Conservation (phyloP, 164 flowering plant species). For the Macadamia tetraphylla region DNA sequence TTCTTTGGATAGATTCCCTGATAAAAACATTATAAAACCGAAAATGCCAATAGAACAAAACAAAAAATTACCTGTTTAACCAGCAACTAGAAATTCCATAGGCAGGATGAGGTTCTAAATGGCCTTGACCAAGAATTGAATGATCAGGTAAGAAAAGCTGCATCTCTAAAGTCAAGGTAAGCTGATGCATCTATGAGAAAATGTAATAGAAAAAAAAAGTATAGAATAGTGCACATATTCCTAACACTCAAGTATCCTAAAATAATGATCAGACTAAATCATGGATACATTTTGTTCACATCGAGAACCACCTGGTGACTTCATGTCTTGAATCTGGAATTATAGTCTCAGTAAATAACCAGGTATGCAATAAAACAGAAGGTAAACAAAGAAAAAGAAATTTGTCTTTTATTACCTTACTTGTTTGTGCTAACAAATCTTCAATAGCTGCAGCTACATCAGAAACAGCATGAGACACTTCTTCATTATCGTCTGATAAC, state of each 20-base stretch:
- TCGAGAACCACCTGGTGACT: slow-evolving; percentile 38
- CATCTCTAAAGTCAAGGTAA: slow-evolving; percentile 27
- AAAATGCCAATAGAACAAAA: no score
- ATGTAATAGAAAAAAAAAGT: neutral
- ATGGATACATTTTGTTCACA: slow-evolving; percentile 71
- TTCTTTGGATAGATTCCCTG: no score
- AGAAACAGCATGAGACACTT: slow-evolving; percentile 42
- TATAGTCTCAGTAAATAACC: slow-evolving; percentile 4
- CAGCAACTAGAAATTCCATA: slow-evolving; percentile 52
- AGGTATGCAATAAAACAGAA: slow-evolving; percentile 3
- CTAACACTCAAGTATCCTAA: neutral
- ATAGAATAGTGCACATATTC: no score
- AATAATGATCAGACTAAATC: neutral
- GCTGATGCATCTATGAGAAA: neutral
- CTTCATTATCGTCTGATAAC: slow-evolving; percentile 17
- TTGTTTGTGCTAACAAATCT: slow-evolving; percentile 80
- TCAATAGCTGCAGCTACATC: slow-evolving; percentile 95
- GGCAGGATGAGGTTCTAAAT: slow-evolving; percentile 36
- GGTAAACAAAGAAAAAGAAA: neutral
- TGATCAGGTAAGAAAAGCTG: slow-evolving; percentile 55
- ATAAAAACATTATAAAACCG: no score
- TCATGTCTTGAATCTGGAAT: slow-evolving; percentile 60
- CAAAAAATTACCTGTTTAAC: slow-evolving; percentile 51
- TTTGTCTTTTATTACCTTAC: slow-evolving; percentile 46
- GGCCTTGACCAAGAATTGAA: slow-evolving; percentile 45